Evolutionary conservation across 768 basidiomycete species (phyloP).

Genomic region (Leccinum rimulosum): DNA sequence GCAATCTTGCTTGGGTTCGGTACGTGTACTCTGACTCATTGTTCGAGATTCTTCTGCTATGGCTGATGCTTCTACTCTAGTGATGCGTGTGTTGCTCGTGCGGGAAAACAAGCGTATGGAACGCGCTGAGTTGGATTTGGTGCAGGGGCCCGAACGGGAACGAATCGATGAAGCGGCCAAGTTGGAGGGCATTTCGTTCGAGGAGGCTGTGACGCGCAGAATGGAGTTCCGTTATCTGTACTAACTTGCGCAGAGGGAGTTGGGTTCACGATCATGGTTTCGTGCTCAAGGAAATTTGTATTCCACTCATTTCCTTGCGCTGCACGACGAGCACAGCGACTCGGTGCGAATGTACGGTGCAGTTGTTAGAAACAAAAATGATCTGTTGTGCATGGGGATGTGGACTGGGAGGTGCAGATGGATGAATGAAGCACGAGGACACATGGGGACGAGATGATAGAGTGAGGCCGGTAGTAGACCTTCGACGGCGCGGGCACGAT

Average conservation of each 20-base stretch:
- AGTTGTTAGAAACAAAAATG: background rate
- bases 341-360: background rate
- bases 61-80: background rate
- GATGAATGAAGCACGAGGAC: background rate
- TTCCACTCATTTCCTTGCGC: background rate
- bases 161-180: background rate
- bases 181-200: background rate
- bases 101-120: background rate
- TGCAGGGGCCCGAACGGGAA: background rate
- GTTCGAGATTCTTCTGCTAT: background rate
- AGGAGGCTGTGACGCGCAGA: background rate
- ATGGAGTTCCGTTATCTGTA: background rate
- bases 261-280: background rate
- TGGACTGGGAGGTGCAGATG: background rate
- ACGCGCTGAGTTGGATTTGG: background rate
- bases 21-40: background rate
- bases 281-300: background rate
- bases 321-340: background rate
- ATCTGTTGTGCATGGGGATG: background rate
- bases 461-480: no score
- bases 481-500: no score
- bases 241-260: background rate
- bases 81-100: background rate
- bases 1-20: background rate
- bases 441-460: no score